Evolutionary conservation across 768 basidiomycete species (phyloP).

Genomic region (Xerocomus brunneocitrinus): DNA sequence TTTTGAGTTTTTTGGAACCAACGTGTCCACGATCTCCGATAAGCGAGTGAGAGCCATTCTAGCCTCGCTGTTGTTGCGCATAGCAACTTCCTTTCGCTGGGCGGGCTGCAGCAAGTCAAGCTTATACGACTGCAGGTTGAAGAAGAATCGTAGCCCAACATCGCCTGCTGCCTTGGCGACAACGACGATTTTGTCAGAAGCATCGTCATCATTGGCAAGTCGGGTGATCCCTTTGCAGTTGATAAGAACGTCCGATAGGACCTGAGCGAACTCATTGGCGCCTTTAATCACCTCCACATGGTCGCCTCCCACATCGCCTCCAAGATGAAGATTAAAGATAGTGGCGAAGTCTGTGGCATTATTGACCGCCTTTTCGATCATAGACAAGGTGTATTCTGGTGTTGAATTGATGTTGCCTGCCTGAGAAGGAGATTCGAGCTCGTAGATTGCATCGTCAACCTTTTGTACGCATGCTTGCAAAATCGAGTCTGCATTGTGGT

Average conservation of each 20-base stretch:
- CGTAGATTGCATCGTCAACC: constrained; percentile 95
- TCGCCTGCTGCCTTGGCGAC: constrained; percentile 86
- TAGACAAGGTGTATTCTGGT: constrained; percentile 95
- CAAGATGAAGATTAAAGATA: constrained; percentile 86
- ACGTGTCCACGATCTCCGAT: constrained; percentile 79
- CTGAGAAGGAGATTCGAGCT: constrained; percentile 92
- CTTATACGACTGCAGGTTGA: constrained; percentile 94
- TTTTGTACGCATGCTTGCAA: constrained; percentile 95
- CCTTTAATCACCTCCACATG: constrained; percentile 98
- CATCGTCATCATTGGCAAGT: constrained; percentile 85
- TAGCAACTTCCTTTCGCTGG: constrained; percentile 80
- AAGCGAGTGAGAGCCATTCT: constrained; percentile 79
- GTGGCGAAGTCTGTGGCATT: constrained; percentile 96
- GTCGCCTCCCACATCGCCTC: constrained; percentile 84
- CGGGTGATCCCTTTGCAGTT: constrained; percentile 96
- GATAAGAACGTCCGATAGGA: constrained; percentile 83
- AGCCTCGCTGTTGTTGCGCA: constrained; percentile 84
- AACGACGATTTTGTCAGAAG: constrained; percentile 81
- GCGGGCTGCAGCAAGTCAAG: constrained; percentile 70
- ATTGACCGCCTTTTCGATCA: constrained; percentile 95
- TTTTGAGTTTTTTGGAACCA: constrained; percentile 82
- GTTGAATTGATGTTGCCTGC: constrained; percentile 96
- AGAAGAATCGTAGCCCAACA: constrained; percentile 86
- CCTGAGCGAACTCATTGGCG: constrained; percentile 94
- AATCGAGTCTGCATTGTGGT: constrained; percentile 73